Evolutionary conservation across 2,329 filamentous ascomycete species (phyloP).

Genomic region (Monilinia laxa): DNA sequence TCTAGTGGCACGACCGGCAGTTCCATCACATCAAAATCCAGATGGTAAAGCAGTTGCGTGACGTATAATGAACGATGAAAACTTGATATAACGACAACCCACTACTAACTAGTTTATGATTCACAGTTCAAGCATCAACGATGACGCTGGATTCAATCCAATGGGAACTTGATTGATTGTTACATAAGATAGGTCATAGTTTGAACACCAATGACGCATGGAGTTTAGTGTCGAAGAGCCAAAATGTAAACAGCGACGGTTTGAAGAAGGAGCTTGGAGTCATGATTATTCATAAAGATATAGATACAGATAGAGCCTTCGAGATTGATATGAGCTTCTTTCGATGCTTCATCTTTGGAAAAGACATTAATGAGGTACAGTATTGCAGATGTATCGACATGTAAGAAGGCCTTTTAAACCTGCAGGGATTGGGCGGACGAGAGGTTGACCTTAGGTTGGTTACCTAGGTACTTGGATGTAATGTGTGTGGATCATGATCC

Average conservation of each 20-base stretch:
- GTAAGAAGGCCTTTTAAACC: no score
- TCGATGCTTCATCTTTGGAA: neutral
- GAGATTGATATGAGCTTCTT: neutral
- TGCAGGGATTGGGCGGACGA: no score
- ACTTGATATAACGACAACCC: neutral
- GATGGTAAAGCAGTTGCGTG: neutral
- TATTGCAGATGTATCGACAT: neutral
- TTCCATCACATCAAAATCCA: neutral
- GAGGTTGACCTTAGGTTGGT: neutral
- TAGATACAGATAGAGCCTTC: no score
- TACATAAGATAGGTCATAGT: neutral
- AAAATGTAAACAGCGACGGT: neutral
- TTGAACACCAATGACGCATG: neutral
- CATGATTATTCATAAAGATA: neutral
- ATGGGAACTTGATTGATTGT: neutral
- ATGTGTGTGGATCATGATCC: neutral
- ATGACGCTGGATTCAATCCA: neutral
- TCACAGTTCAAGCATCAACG: neutral
- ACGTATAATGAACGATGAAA: neutral
- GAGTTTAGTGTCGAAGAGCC: neutral
- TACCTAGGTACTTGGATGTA: no score
- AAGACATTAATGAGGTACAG: neutral
- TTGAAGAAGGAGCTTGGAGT: constrained; percentile 3
- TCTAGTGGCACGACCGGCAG: neutral
- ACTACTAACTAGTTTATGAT: neutral